Percentiles rank a stretch among this genome's conserved stretches.
phyloP scores from a whole-genome alignment of 2,329 filamentous ascomycete species.

The Botryosphaeria agaves region DNA sequence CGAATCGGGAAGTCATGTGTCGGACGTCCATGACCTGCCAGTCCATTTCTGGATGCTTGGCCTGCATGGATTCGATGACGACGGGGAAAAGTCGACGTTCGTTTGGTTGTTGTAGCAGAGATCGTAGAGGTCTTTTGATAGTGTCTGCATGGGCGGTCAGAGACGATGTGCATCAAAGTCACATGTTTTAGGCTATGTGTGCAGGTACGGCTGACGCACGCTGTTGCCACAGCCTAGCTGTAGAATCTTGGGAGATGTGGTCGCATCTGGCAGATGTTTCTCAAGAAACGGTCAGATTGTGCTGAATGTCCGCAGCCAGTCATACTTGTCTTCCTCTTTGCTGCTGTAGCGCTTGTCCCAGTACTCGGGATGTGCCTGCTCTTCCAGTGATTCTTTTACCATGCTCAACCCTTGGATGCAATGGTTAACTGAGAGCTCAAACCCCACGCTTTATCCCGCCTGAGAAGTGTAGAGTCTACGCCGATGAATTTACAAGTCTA shows the following conservation, averaged over 20 bases:
- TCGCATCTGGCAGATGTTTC: slow-evolving; percentile 18
- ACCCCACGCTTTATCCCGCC: too few species aligned
- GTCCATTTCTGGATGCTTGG: slow-evolving; percentile 25
- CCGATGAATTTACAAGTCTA: too few species aligned
- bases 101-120: slow-evolving; percentile 18
- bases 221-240: slow-evolving; percentile 42
- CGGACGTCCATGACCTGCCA: slow-evolving; percentile 37
- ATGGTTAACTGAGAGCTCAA: too few species aligned
- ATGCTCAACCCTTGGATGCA: too few species aligned
- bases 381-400: slow-evolving; percentile 12
- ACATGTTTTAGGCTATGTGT: not conserved
- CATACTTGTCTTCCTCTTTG: not conserved
- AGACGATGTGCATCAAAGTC: slow-evolving; percentile 1
- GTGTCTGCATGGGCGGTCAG: slow-evolving; percentile 19
- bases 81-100: slow-evolving; percentile 34
- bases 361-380: slow-evolving; percentile 25
- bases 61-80: slow-evolving; percentile 35
- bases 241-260: slow-evolving; percentile 26
- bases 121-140: slow-evolving; percentile 30
- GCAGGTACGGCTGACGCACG: slow-evolving; percentile 15
- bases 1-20: slow-evolving; percentile 25
- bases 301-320: slow-evolving; percentile 20
- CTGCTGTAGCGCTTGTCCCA: slow-evolving; percentile 32
- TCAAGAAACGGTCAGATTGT: slow-evolving; percentile 32
- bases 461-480: too few species aligned